phyloP scores from a whole-genome alignment of 257 asterid species.

The Rauvolfia tetraphylla region DNA sequence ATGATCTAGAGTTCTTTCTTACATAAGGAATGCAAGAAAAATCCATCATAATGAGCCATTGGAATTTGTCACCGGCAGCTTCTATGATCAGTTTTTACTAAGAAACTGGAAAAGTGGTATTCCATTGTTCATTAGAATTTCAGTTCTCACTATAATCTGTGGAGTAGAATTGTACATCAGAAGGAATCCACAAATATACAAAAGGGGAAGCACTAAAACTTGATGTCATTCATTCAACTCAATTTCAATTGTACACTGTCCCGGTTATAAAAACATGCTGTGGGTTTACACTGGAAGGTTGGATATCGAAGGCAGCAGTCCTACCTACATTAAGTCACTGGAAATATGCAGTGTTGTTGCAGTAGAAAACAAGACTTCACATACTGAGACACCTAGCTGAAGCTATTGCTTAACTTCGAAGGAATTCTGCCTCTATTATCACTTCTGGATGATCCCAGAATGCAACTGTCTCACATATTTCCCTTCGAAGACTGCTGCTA shows the following conservation, averaged over 20 bases:
- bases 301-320: not conserved
- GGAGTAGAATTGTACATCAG: not conserved
- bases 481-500: not conserved
- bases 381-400: not conserved
- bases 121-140: not conserved
- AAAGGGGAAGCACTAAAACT: not conserved
- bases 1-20: not conserved
- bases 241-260: slow-evolving; percentile 5
- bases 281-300: not conserved
- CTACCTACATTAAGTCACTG: not conserved
- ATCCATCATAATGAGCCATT: too few species aligned
- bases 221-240: not conserved
- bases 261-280: slow-evolving; percentile 2
- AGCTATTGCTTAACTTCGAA: not conserved
- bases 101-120: too few species aligned
- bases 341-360: not conserved
- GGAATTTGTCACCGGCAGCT: not conserved
- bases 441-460: not conserved
- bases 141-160: not conserved
- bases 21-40: not conserved
- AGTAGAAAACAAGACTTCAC: not conserved
- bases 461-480: not conserved
- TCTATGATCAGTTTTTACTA: not conserved
- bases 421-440: not conserved
- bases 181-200: not conserved